These are phyloP conservation scores for Begonia fuchsioides DNA, from an alignment of 306 rosid genomes.

Conservation along the genomic window DNA sequence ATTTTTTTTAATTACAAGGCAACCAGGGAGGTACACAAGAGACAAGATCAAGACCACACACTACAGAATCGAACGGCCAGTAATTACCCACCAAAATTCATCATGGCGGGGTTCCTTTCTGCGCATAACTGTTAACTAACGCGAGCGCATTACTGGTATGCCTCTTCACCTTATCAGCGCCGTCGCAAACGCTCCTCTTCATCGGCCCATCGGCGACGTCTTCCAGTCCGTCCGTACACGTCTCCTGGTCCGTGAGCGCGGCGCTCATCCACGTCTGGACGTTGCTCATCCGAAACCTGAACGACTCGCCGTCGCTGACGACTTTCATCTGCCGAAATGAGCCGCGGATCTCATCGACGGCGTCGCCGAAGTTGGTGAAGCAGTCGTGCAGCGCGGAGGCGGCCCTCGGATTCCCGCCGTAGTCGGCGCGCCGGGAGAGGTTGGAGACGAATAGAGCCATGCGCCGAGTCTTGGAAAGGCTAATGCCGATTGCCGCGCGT, in stretches of 20 bases:
- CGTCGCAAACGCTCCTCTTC: slow-evolving; percentile 36
- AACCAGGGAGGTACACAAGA: too few relatives aligned
- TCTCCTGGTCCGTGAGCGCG: slow-evolving; percentile 83
- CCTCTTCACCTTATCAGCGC: slow-evolving; percentile 42
- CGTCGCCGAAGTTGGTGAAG: slow-evolving; percentile 66
- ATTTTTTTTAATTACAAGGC: too few relatives aligned
- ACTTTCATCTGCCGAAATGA: slow-evolving; percentile 78
- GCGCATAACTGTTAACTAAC: slow-evolving; percentile 52
- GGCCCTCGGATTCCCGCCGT: slow-evolving; percentile 30
- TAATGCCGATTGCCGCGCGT: slow-evolving; percentile 54
- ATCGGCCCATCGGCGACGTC: slow-evolving; percentile 47
- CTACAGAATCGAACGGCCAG: background rate
- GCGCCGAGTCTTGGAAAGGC: slow-evolving; percentile 39
- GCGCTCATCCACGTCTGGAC: slow-evolving; percentile 99
- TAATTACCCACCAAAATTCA: background rate
- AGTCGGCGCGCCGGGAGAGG: slow-evolving; percentile 46
- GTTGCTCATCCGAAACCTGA: slow-evolving; percentile 80
- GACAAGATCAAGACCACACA: too few relatives aligned
- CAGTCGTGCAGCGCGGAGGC: slow-evolving; percentile 71
- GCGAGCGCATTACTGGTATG: slow-evolving; percentile 92
- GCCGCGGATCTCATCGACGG: slow-evolving; percentile 75
- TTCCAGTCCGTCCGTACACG: slow-evolving; percentile 84
- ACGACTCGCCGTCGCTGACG: slow-evolving; percentile 23
- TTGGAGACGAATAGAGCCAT: slow-evolving; percentile 45
- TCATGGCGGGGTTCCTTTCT: slow-evolving; percentile 23